A percentile compares a stretch with the other conserved stretches of the same genome.
phyloP scores from a whole-genome alignment of 2,329 filamentous ascomycete genomes.

The Botrytis pseudocinerea region DNA sequence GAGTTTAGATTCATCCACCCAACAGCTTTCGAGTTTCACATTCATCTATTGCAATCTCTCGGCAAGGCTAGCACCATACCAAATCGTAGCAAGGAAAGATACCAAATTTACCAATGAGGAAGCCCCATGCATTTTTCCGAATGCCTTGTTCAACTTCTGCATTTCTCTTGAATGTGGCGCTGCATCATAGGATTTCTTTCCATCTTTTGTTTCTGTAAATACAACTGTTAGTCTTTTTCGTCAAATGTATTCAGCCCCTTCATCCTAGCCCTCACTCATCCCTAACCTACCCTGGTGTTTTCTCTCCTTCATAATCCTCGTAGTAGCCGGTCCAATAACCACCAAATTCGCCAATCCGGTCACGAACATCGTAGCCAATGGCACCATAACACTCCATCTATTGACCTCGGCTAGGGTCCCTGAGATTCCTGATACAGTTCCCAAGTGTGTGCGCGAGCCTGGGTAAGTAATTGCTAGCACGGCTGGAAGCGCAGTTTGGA shows the following conservation, averaged over 20 bases:
- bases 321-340: constrained; percentile 74
- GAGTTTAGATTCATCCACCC: neutral
- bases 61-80: constrained; percentile 73
- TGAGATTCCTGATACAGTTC: constrained; percentile 47
- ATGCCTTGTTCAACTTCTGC: constrained; percentile 74
- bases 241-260: neutral
- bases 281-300: constrained; percentile 73
- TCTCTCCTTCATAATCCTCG: constrained; percentile 70
- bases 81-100: constrained; percentile 67
- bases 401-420: constrained; percentile 62
- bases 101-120: constrained; percentile 78
- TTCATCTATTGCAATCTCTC: constrained; percentile 34
- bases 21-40: neutral
- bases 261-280: neutral
- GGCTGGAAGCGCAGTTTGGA: constrained; percentile 76
- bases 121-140: constrained; percentile 76
- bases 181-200: constrained; percentile 80
- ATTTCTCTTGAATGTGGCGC: constrained; percentile 84
- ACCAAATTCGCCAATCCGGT: constrained; percentile 70
- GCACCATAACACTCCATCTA: constrained; percentile 63
- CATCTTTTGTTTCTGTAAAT: constrained; percentile 73
- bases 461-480: constrained; percentile 80
- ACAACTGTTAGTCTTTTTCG: neutral
- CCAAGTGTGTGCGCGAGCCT: constrained; percentile 48
- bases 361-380: constrained; percentile 69